A percentile compares a stretch with the other conserved stretches of the same genome.
phyloP scores from a whole-genome alignment of 2,329 filamentous ascomycete species.

The Aspergillus tamarii region DNA sequence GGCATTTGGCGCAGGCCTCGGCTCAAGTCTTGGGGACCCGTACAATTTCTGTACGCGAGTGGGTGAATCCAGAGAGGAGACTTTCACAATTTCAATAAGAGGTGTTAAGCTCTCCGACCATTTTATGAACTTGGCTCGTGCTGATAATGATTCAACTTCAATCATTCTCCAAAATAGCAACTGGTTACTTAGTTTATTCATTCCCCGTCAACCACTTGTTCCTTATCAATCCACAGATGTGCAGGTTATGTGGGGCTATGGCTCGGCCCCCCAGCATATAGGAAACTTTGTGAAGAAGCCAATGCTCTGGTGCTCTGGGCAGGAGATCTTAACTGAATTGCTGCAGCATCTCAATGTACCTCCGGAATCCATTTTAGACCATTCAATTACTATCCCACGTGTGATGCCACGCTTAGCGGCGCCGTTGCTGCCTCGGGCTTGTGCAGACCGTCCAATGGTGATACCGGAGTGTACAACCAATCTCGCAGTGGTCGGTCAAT shows the following conservation, averaged over 20 bases:
- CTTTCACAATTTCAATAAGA: slow-evolving; percentile 44
- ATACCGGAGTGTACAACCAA: slow-evolving; percentile 41
- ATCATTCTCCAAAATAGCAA: slow-evolving; percentile 42
- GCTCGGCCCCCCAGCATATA: slow-evolving; percentile 35
- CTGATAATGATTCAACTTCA: slow-evolving; percentile 22
- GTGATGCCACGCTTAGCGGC: slow-evolving; percentile 46
- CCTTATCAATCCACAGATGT: slow-evolving; percentile 36
- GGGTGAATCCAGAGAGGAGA: slow-evolving; percentile 39
- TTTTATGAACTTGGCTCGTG: slow-evolving; percentile 10
- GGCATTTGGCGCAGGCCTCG: not conserved
- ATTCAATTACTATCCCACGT: slow-evolving; percentile 38
- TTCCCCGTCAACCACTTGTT: slow-evolving; percentile 47
- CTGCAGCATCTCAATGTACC: slow-evolving; percentile 43
- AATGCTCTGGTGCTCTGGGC: slow-evolving; percentile 43
- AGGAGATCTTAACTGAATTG: slow-evolving; percentile 43
- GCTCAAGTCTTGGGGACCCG: no score
- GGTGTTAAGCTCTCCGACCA: slow-evolving; percentile 29
- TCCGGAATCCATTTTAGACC: slow-evolving; percentile 22
- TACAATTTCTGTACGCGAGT: not conserved
- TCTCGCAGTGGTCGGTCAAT: slow-evolving; percentile 47
- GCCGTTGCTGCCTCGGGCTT: slow-evolving; percentile 39
- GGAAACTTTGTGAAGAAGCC: slow-evolving; percentile 45
- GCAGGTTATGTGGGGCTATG: slow-evolving; percentile 46
- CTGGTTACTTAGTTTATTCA: slow-evolving; percentile 44
- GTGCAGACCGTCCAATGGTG: slow-evolving; percentile 40